phyloP scores from a whole-genome alignment of 805 yeast species.

The Pichia pseudocactophila region DNA sequence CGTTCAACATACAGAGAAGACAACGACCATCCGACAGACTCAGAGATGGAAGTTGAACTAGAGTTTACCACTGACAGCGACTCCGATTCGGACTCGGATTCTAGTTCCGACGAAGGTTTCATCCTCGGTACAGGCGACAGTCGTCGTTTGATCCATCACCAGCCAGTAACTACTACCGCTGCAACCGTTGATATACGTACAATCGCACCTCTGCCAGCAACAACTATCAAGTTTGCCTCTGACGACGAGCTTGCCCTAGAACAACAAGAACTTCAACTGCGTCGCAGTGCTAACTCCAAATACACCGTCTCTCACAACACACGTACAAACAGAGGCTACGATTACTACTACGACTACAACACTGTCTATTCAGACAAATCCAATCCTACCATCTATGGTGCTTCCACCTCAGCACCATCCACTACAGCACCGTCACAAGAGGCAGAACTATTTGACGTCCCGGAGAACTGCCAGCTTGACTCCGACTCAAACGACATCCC shows the following conservation, averaged over 20 bases:
- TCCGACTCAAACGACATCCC: not conserved
- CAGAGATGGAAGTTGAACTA: not conserved
- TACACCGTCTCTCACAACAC: constrained; percentile 65
- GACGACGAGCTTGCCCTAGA: constrained; percentile 46
- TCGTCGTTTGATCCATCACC: constrained; percentile 21
- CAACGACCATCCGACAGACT: constrained; percentile 5
- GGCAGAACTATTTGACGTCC: constrained; percentile 31
- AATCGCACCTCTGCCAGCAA: constrained; percentile 77
- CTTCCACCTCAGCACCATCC: not conserved
- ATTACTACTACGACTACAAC: constrained; percentile 72
- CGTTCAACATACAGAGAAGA: constrained; percentile 10
- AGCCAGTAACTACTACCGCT: constrained; percentile 15
- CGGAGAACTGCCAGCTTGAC: constrained; percentile 31
- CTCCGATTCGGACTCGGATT: constrained; percentile 15
- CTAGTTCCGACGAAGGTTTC: constrained; percentile 22
- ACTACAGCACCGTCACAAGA: constrained; percentile 5
- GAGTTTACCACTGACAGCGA: constrained; percentile 10
- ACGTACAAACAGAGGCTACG: constrained; percentile 63
- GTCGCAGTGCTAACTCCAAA: not conserved
- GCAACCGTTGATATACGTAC: constrained; percentile 31
- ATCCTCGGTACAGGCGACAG: constrained; percentile 15
- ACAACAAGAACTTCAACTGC: not conserved
- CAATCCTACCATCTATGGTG: constrained; percentile 30
- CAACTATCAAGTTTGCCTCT: constrained; percentile 69
- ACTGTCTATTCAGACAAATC: constrained; percentile 56